These are phyloP conservation scores for Aleurites moluccanus DNA, from an alignment of 441 rosid species.

Conservation along the genomic window DNA sequence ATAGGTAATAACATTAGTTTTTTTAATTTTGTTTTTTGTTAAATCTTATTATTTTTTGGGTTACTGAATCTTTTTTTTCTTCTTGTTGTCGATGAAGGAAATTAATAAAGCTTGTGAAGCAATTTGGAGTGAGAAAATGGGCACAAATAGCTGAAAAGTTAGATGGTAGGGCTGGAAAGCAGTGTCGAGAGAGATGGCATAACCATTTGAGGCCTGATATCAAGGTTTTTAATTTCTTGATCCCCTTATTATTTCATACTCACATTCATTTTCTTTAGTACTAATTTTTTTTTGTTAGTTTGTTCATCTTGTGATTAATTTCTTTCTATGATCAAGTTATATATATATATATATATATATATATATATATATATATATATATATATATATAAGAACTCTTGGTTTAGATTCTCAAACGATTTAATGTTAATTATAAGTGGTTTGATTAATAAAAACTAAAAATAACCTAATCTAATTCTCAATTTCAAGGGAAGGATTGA, in stretches of 20 bases:
- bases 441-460: not conserved
- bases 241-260: not conserved
- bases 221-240: constrained; percentile 46
- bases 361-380: no score
- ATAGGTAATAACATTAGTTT: constrained; percentile 54
- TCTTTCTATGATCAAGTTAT: not conserved
- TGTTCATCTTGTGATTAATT: not conserved
- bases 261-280: not conserved
- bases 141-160: constrained; percentile 74
- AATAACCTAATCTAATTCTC: not conserved
- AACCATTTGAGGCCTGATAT: constrained; percentile 92
- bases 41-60: not conserved
- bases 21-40: not conserved
- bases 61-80: constrained; percentile 4
- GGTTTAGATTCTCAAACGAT: not conserved
- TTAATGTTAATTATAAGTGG: constrained; percentile 1
- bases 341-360: no score
- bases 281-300: not conserved
- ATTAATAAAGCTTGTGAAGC: constrained; percentile 73
- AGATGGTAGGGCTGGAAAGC: constrained; percentile 92
- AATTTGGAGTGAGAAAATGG: constrained; percentile 86
- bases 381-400: not conserved
- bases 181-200: constrained; percentile 98
- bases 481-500: not conserved
- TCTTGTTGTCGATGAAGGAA: constrained; percentile 40